Evolutionary conservation across 768 basidiomycete species (phyloP), one percentile per base, ranked within the genome.

Genomic region (Hysterangium stoloniferum): DNA sequence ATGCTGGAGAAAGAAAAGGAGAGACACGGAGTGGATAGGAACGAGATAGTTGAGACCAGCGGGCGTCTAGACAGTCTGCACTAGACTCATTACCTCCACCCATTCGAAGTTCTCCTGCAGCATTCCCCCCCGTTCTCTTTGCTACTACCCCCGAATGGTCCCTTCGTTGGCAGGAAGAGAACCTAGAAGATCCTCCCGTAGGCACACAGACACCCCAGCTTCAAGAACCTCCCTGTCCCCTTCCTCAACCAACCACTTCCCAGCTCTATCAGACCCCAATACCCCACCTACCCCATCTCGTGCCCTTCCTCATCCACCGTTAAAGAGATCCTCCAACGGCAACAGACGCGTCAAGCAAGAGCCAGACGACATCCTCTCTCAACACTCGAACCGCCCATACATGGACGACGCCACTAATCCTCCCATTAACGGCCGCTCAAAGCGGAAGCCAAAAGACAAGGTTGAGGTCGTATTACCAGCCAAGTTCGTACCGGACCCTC

Each of bases 121-220:
- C 12, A 6, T 11, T 29, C 44, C 28, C 29, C 20, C 28, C 29
- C 25, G n/a, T 25, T 45, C 43, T 33, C 28, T 20, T 31, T 45
- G 28, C 29, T 45, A 19, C 27, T 33, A 7, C 9, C 19, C 25
- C 11, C 44, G 44, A 45, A 87, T 87, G 85, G 85, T 84, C 40
- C 85, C 85, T 12, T 84, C 85, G 5, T 74, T 82, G 43, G 85
- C 84, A 52, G 85, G 83, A 35, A 73, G 82, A 61, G 86, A 87
- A 67, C 82, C 83, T 45, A 74, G 86, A 58, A 82, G 86, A 56
- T 87, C 86, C 57, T 84, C 82, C 36, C 71, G 86, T 58, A 84
- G 85, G 52, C 81, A 82, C 52, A 77, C 72, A 28, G 19, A 29
- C 44, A 45, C 31, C 3, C 44, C 44, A 24, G 44, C 44, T 27